These are phyloP conservation scores for Fusarium dimerum DNA, from an alignment of 2,329 filamentous ascomycete genomes.

Conservation along the genomic window DNA sequence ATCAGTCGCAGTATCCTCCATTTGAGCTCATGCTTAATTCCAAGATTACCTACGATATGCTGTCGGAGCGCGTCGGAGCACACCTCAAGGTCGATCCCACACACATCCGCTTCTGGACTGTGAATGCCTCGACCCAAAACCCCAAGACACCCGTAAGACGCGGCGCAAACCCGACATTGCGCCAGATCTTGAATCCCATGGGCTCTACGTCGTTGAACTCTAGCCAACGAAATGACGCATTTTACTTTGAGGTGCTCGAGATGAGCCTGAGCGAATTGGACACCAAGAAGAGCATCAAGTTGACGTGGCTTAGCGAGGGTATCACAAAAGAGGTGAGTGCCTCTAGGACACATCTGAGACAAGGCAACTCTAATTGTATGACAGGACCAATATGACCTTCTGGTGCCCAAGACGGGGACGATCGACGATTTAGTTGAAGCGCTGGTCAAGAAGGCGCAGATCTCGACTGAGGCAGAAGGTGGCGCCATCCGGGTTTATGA, in stretches of 20 bases:
- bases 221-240: constrained; percentile 71
- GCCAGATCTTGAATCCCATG: constrained; percentile 74
- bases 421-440: constrained; percentile 76
- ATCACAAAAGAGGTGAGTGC: constrained; percentile 79
- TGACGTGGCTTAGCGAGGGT: constrained; percentile 85
- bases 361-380: constrained; percentile 3
- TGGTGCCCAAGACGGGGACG: constrained; percentile 84
- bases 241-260: constrained; percentile 92
- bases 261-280: constrained; percentile 93
- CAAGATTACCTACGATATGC: constrained; percentile 86
- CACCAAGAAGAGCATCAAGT: constrained; percentile 82
- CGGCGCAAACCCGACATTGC: constrained; percentile 67
- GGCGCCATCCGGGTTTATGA: constrained; percentile 81
- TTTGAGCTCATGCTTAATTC: constrained; percentile 82
- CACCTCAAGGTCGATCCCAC: constrained; percentile 76
- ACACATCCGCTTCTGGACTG: constrained; percentile 88
- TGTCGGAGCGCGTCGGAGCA: constrained; percentile 81
- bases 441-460: constrained; percentile 76
- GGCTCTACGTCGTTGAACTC: constrained; percentile 68
- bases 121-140: constrained; percentile 74
- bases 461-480: constrained; percentile 71
- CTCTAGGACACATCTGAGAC: background rate
- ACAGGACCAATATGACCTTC: constrained; percentile 75
- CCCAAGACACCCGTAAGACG: constrained; percentile 79
- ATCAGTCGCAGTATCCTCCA: constrained; percentile 57